Percentiles rank a stretch among this genome's conserved stretches.
Evolutionary conservation across 139 green algal genomes (phyloP).

Genomic region (Coccomyxa sp.): DNA sequence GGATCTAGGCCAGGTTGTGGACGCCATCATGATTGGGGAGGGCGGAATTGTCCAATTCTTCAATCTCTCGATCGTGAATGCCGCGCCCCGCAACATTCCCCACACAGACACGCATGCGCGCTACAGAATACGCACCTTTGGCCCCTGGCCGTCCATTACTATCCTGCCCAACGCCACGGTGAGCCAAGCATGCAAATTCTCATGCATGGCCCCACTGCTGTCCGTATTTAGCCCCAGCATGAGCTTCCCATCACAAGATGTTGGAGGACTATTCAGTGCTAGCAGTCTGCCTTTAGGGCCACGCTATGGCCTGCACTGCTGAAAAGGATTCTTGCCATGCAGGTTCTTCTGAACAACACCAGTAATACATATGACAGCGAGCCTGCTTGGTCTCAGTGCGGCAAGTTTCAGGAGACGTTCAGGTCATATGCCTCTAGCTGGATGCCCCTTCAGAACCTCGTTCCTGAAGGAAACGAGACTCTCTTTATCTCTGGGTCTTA

Average conservation of each 20-base stretch:
- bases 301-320: not conserved
- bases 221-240: too few species aligned
- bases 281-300: not conserved
- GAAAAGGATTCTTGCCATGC: not conserved
- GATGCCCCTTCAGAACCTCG: not conserved
- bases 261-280: not conserved
- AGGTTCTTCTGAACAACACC: not conserved
- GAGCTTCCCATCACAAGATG: too few species aligned
- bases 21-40: not conserved
- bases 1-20: not conserved
- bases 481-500: not conserved
- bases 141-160: not conserved
- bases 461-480: not conserved
- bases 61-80: not conserved
- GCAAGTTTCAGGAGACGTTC: not conserved
- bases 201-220: too few species aligned
- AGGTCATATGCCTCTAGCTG: not conserved
- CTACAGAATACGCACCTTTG: not conserved
- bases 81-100: not conserved
- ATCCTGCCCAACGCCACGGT: not conserved
- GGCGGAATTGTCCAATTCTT: not conserved
- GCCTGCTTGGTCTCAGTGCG: not conserved
- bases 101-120: not conserved
- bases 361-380: not conserved
- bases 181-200: too few species aligned